Evolutionary conservation across 371 early-diverging fungal species (phyloP).

Genomic region (Cokeromyces recurvatus): DNA sequence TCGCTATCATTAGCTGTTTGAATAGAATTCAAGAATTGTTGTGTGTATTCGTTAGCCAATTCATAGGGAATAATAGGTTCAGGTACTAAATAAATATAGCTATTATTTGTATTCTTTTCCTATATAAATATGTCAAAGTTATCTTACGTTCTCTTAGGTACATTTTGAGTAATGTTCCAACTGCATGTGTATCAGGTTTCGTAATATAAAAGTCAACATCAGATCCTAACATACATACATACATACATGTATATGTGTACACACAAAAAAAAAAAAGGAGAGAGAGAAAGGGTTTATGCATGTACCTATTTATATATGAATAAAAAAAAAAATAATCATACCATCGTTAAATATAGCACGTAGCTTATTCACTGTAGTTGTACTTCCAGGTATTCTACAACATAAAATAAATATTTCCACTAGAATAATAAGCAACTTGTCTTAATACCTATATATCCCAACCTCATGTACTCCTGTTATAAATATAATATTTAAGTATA

Average conservation of each 20-base stretch:
- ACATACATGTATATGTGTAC: background rate
- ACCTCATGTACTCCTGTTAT: conserved; percentile 51
- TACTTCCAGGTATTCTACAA: conserved; percentile 54
- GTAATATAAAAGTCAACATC: conserved; percentile 50
- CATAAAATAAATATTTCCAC: background rate
- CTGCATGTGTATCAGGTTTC: conserved; percentile 70
- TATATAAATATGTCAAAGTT: too few species aligned
- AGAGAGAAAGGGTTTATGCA: too few species aligned
- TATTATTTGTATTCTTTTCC: background rate
- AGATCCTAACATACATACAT: too few species aligned
- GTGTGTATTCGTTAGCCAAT: conserved; percentile 21
- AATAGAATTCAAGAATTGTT: conserved; percentile 13
- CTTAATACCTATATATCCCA: conserved; percentile 56
- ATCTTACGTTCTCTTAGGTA: conserved; percentile 71
- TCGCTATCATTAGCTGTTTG: conserved; percentile 1
- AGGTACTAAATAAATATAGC: conserved; percentile 36
- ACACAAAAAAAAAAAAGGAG: too few species aligned
- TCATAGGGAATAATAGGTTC: conserved; percentile 35
- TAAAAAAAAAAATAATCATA: too few species aligned
- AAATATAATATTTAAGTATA: background rate
- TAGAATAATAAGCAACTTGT: background rate
- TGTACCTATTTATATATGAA: too few species aligned
- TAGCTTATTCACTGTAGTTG: conserved; percentile 48
- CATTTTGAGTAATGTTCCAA: conserved; percentile 79
- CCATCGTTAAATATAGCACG: conserved; percentile 49